Percentiles rank a stretch among this genome's conserved stretches.
Evolutionary conservation across 2,329 filamentous ascomycete genomes (phyloP).

Genomic region (Fusarium subglutinans): DNA sequence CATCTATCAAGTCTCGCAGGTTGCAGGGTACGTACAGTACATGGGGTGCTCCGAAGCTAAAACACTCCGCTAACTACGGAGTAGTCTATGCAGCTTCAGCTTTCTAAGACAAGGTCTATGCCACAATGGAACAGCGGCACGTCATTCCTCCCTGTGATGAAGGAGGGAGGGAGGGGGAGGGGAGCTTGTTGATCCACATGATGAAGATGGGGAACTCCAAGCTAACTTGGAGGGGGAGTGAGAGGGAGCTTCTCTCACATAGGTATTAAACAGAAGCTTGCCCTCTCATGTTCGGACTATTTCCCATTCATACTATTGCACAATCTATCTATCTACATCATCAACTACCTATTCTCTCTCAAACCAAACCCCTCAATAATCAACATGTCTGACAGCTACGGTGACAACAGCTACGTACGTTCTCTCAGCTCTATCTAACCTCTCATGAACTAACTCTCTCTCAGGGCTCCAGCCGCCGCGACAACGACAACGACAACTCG

Average conservation of each 20-base stretch:
- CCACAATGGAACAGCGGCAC: slow-evolving; percentile 34
- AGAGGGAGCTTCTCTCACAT: slow-evolving; percentile 22
- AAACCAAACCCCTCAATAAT: slow-evolving; percentile 1
- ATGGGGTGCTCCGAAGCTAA: slow-evolving; percentile 10
- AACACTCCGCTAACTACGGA: neutral
- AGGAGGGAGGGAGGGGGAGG: slow-evolving; percentile 14
- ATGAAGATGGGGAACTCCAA: neutral
- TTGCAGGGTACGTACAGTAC: slow-evolving; percentile 11
- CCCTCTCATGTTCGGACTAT: slow-evolving; percentile 3
- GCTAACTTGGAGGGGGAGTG: slow-evolving; percentile 9
- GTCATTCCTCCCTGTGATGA: slow-evolving; percentile 31
- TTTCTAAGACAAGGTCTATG: slow-evolving; percentile 24
- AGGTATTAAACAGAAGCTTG: slow-evolving; percentile 30
- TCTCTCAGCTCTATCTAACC: neutral
- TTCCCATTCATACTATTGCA: slow-evolving; percentile 1
- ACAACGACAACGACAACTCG: slow-evolving; percentile 20
- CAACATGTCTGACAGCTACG: slow-evolving; percentile 60
- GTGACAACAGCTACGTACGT: slow-evolving; percentile 45
- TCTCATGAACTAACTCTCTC: neutral
- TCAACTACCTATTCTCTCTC: neutral
- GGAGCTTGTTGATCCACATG: slow-evolving; percentile 26
- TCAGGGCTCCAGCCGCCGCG: slow-evolving; percentile 30
- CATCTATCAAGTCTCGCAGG: neutral
- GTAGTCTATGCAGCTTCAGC: slow-evolving; percentile 14
- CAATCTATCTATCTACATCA: neutral